phyloP scores from a whole-genome alignment of 2,329 filamentous ascomycete genomes.

The Claviceps sp. region DNA sequence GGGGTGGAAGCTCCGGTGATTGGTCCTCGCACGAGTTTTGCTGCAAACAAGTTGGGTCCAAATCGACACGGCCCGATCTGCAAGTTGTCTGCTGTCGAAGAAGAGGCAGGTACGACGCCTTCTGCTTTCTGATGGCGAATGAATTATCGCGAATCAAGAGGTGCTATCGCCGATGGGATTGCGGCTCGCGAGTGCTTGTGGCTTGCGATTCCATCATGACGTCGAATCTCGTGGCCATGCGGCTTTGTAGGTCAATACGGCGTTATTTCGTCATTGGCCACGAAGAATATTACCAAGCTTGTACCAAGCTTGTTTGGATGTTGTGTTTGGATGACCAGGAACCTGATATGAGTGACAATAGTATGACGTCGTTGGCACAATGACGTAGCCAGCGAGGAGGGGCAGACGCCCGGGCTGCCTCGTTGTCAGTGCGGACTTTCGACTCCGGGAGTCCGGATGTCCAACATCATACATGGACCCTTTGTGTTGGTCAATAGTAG shows the following conservation, averaged over 20 bases:
- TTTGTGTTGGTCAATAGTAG: no score
- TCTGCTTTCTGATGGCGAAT: no score
- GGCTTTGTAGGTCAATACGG: not conserved
- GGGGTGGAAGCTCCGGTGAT: conserved; percentile 3
- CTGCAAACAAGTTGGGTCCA: not conserved
- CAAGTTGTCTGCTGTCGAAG: not conserved
- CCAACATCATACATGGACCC: not conserved
- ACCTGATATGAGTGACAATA: not conserved
- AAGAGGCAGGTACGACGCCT: no score
- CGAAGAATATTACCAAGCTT: no score
- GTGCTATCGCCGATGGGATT: no score
- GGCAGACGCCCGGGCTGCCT: not conserved
- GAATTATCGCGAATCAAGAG: no score
- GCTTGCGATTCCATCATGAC: not conserved
- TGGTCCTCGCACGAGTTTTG: not conserved
- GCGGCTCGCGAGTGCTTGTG: no score
- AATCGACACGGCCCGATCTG: not conserved
- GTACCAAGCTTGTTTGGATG: no score
- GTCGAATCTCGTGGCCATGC: not conserved
- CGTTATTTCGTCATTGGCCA: not conserved
- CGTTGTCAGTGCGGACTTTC: not conserved
- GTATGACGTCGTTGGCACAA: not conserved
- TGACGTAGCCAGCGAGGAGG: not conserved
- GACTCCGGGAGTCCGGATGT: conserved; percentile 1
- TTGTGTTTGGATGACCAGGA: no score